A percentile compares a stretch with the other conserved stretches of the same genome.
Conservation (phyloP, 2,329 filamentous ascomycete species). For the Fusarium neocosmosporiellum region DNA sequence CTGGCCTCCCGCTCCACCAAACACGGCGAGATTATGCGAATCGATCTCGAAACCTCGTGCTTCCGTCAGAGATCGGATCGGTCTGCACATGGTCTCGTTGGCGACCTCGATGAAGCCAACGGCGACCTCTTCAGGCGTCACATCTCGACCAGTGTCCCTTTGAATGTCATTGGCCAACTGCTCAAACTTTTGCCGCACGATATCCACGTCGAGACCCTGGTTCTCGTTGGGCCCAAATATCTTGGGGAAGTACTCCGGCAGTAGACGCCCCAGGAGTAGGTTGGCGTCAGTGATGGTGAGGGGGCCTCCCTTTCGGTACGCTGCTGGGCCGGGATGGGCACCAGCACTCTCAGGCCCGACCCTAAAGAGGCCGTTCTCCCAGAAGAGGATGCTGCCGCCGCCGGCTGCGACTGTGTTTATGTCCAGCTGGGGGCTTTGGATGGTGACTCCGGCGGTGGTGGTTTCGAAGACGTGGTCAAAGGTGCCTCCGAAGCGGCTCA, state of each 20-base stretch:
- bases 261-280: constrained; percentile 69
- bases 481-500: constrained; percentile 75
- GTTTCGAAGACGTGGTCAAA: constrained; percentile 81
- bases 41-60: constrained; percentile 37
- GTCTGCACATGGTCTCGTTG: constrained; percentile 79
- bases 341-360: constrained; percentile 78
- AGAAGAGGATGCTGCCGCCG: constrained; percentile 68
- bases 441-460: constrained; percentile 75
- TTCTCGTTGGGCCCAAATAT: constrained; percentile 26
- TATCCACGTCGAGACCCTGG: constrained; percentile 52
- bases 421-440: constrained; percentile 77
- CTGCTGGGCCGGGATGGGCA: constrained; percentile 76
- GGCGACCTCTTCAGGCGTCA: constrained; percentile 52
- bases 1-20: constrained; percentile 53
- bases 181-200: constrained; percentile 54
- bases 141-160: constrained; percentile 15
- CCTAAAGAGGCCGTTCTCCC: constrained; percentile 75
- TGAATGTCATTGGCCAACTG: constrained; percentile 48
- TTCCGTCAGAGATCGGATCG: constrained; percentile 59
- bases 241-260: constrained; percentile 72
- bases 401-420: constrained; percentile 75
- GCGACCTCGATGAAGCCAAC: constrained; percentile 80
- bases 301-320: constrained; percentile 76
- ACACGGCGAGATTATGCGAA: constrained; percentile 37
- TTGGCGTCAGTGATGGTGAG: constrained; percentile 80